Conservation (phyloP, 1,284 basidiomycete species). For the Sphagnurus paluster region DNA sequence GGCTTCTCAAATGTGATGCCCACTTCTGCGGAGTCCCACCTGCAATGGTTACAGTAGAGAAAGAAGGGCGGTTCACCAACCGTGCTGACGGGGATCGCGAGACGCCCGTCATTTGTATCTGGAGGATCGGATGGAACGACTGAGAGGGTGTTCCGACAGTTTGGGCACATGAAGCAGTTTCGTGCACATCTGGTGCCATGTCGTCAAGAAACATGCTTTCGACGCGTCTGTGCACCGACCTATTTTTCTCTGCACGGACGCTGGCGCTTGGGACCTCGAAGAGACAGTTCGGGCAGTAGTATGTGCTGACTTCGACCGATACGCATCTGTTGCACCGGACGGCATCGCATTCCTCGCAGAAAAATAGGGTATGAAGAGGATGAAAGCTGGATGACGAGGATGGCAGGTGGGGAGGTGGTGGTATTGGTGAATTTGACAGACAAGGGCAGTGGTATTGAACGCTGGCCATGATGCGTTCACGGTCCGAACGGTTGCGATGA, state of each 20-base stretch:
- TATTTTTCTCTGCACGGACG: conserved; percentile 93
- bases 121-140: conserved; percentile 87
- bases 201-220: conserved; percentile 4
- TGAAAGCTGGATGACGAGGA: conserved; percentile 81
- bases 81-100: conserved; percentile 49
- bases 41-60: conserved; percentile 88
- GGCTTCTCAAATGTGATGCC: conserved; percentile 95
- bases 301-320: conserved; percentile 89
- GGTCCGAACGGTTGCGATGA: too few relatives aligned
- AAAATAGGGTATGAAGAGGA: conserved; percentile 84
- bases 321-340: conserved; percentile 93
- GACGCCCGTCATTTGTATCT: conserved; percentile 55
- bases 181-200: conserved; percentile 79
- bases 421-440: conserved; percentile 56
- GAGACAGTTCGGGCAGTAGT: conserved; percentile 98
- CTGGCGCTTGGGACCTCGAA: conserved; percentile 98
- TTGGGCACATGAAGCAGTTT: conserved; percentile 96
- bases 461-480: too few relatives aligned
- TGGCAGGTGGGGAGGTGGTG: conserved; percentile 72
- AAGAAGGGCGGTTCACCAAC: conserved; percentile 87
- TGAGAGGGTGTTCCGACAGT: conserved; percentile 85
- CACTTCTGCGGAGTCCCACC: conserved; percentile 92
- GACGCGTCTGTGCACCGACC: conserved; percentile 44
- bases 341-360: conserved; percentile 98
- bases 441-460: conserved; percentile 77